A percentile compares a stretch with the other conserved stretches of the same genome.
phyloP scores from a whole-genome alignment of 257 asterid species.

The Capsicum rhomboideum region DNA sequence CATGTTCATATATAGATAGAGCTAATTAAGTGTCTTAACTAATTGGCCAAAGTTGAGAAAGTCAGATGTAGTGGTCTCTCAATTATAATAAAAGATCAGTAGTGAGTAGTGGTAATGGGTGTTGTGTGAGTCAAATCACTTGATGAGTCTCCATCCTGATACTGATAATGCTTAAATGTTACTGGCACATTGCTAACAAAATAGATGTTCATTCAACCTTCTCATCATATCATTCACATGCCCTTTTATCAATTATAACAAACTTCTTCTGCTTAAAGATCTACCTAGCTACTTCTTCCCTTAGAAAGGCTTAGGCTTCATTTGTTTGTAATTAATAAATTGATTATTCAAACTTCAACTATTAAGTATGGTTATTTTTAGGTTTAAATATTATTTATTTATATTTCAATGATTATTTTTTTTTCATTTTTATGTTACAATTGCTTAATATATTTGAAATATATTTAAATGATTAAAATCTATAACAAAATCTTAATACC shows the following conservation, averaged over 20 bases:
- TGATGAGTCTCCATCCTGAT: background rate
- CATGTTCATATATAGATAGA: no score
- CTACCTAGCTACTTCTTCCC: background rate
- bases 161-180: background rate
- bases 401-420: no score
- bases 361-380: background rate
- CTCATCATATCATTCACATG: background rate
- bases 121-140: background rate
- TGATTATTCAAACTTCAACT: background rate
- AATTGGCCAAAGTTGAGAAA: no score
- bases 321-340: no score
- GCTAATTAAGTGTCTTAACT: no score
- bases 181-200: background rate
- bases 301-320: background rate
- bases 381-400: background rate
- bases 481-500: background rate
- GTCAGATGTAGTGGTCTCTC: no score
- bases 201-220: background rate
- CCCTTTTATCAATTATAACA: background rate
- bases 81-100: no score
- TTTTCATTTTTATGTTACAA: background rate
- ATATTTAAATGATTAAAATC: background rate
- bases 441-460: background rate
- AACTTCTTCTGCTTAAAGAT: background rate
- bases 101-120: background rate